These are phyloP conservation scores for Ophiostoma australiae DNA, from an alignment of 2,329 filamentous ascomycete species.

Conservation along the genomic window DNA sequence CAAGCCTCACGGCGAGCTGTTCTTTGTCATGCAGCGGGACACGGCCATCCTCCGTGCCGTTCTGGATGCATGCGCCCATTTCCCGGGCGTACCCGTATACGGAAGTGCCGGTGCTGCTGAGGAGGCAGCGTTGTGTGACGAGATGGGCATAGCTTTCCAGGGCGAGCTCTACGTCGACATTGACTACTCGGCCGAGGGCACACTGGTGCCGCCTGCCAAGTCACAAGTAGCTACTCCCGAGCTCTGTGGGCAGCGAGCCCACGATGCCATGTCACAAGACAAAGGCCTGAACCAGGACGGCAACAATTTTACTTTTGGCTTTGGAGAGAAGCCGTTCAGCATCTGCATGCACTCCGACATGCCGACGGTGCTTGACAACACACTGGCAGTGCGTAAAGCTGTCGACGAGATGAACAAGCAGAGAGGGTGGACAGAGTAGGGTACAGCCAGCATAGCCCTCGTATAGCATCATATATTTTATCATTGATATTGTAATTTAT, in stretches of 20 bases:
- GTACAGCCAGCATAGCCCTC: not conserved
- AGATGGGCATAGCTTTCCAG: constrained; percentile 26
- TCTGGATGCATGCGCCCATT: constrained; percentile 13
- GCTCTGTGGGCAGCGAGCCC: constrained; percentile 28
- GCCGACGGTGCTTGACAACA: constrained; percentile 32
- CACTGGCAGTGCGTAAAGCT: constrained; percentile 28
- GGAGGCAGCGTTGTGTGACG: constrained; percentile 29
- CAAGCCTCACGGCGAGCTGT: constrained; percentile 49
- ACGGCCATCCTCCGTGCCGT: constrained; percentile 15
- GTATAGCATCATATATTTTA: not conserved
- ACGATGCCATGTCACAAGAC: constrained; percentile 25
- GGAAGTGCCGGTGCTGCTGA: constrained; percentile 1
- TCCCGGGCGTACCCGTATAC: constrained; percentile 13
- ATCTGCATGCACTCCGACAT: constrained; percentile 35
- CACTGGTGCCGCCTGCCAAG: constrained; percentile 29
- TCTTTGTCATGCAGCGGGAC: constrained; percentile 20
- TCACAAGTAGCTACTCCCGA: constrained; percentile 27
- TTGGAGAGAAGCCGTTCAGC: constrained; percentile 30
- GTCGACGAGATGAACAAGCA: constrained; percentile 25
- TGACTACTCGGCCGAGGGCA: constrained; percentile 28
- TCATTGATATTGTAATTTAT: not conserved
- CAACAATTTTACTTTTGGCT: constrained; percentile 28
- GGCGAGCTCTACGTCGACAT: constrained; percentile 29
- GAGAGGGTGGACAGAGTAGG: not conserved
- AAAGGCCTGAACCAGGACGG: constrained; percentile 27